Evolutionary conservation across 1,284 basidiomycete genomes (phyloP), one percentile per base, ranked within the genome.

Genomic region (Fomes fomentarius): DNA sequence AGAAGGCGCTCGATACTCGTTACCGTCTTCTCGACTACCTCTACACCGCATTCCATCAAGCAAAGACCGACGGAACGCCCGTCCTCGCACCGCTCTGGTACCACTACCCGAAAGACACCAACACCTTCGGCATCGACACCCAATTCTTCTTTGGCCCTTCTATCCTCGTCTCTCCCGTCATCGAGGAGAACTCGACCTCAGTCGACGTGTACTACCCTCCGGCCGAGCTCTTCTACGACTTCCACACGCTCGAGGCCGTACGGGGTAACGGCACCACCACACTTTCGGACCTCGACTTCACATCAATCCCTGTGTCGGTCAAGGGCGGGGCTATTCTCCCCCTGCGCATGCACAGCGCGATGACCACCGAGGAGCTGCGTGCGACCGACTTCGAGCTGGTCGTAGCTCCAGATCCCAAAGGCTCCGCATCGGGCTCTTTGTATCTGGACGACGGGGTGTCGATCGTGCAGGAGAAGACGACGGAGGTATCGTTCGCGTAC

Each of bases 131-230:
- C 10, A 71, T 89, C 21, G 86, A 91, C 62, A 71, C 72, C 19
- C 91, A 93, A 67, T 93, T 89, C 73, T 67, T 93, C 60, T 71
- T 92, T 50, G 91, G 91, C 17, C 62, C 77, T n/a, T 80, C 84
- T 56, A 78, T 93, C 38, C 78, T 93, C 33, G 82, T 93, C 44
- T 89, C 89, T 0, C 91, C 90, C 1, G 90, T 92, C 0, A 67
- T 90, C 37, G 71, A 72, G 10, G 85, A 87, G 0, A 89, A 82
- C 53, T 76, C 74, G 17, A 76, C 74, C 2, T 74, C 74, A 9
- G 83, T 85, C 11, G 71, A 79, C 50, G 80, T 78, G 38, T 73
- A 84, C 42, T 83, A 89, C 72, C 84, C 84, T 21, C n/a, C n/a
- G n/a, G 85, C 69, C n/a, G 79, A 80, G 1, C 71, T 78, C 55